Evolutionary conservation across 139 green algal genomes (phyloP).

Genomic region (Closterium sp.): DNA sequence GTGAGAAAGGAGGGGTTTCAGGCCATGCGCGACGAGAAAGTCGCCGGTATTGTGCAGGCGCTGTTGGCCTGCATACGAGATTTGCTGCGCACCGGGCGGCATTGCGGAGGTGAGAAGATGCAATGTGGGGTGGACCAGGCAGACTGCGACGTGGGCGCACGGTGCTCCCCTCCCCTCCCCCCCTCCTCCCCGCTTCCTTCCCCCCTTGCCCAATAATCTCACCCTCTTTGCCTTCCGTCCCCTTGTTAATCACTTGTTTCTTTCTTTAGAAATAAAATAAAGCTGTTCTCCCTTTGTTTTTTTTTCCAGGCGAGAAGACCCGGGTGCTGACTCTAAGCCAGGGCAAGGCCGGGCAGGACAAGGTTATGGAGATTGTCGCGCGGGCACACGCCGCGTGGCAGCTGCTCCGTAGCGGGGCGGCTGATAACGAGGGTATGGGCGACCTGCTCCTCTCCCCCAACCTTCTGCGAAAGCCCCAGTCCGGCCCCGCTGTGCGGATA

Average conservation of each 20-base stretch:
- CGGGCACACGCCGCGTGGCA: slow-evolving; percentile 1
- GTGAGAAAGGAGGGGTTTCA: too few species aligned
- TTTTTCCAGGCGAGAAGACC: background rate
- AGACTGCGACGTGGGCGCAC: too few species aligned
- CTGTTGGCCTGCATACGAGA: slow-evolving; percentile 15
- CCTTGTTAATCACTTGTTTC: too few species aligned
- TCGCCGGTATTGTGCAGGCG: slow-evolving; percentile 71
- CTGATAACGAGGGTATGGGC: background rate
- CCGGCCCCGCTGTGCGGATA: background rate
- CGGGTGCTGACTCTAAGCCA: background rate
- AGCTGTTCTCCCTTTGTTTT: too few species aligned
- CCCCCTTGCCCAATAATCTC: too few species aligned
- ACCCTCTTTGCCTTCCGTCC: too few species aligned
- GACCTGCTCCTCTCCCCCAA: background rate
- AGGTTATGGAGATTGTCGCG: background rate
- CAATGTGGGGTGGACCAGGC: too few species aligned
- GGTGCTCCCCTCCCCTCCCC: too few species aligned
- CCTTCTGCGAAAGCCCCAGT: background rate
- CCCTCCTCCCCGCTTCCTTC: too few species aligned
- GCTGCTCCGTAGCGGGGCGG: background rate
- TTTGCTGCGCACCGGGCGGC: slow-evolving; percentile 22
- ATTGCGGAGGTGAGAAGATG: slow-evolving; percentile 6
- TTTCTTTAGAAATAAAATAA: too few species aligned
- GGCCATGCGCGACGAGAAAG: slow-evolving; percentile 88
- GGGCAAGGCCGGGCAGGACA: background rate